Percentiles rank a stretch among this genome's conserved stretches.
Evolutionary conservation across 1,284 basidiomycete genomes (phyloP).

Genomic region (Coriolopsis trogii): DNA sequence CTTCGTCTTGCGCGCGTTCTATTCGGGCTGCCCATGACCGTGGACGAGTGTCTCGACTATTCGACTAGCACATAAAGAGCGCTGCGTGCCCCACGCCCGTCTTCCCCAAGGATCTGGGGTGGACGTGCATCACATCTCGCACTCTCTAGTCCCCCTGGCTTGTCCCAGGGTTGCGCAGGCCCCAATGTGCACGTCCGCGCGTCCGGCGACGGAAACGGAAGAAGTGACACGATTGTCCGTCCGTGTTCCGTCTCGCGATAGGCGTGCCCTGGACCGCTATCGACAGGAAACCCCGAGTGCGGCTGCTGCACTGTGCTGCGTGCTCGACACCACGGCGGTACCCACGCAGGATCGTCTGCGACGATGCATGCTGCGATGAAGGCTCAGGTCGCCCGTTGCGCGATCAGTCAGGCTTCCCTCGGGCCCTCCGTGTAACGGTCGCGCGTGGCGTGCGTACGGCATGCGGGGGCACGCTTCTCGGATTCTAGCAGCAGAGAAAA

Average conservation of each 20-base stretch:
- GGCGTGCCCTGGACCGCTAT: conserved; percentile 13
- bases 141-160: background rate
- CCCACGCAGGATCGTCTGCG: background rate
- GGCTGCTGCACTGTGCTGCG: background rate
- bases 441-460: too few species aligned
- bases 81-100: conserved; percentile 13
- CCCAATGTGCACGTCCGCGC: background rate
- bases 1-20: background rate
- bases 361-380: background rate
- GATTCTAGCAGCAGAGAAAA: conserved; percentile 2
- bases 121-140: conserved; percentile 14
- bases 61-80: conserved; percentile 8
- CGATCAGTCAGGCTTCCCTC: background rate
- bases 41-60: conserved; percentile 10
- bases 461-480: background rate
- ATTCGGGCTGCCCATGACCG: conserved; percentile 3
- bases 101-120: conserved; percentile 16
- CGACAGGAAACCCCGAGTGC: conserved; percentile 1
- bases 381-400: background rate
- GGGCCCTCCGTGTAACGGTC: too few species aligned
- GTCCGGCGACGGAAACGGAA: too few species aligned
- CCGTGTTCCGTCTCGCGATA: too few species aligned
- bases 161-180: background rate
- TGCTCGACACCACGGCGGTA: background rate
- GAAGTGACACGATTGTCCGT: too few species aligned